Percentiles rank a stretch among this genome's conserved stretches.
These are phyloP conservation scores for Zoysia pacifica DNA, from an alignment of 176 grass and related monocot genomes.

Conservation along the genomic window DNA sequence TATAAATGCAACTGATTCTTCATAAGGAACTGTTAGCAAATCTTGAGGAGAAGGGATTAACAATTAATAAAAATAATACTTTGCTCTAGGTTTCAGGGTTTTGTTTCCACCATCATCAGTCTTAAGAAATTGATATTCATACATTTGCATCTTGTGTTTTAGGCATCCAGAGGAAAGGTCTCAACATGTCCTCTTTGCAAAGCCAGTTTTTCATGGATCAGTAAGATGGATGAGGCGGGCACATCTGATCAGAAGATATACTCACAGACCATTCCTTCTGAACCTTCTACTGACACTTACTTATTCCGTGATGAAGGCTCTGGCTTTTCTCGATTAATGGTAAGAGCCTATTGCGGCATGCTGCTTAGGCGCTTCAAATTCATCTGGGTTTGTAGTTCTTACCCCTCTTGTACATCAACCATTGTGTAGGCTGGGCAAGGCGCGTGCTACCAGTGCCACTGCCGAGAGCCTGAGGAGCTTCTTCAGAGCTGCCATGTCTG, in stretches of 20 bases:
- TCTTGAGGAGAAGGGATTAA: not conserved
- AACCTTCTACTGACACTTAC: constrained; percentile 43
- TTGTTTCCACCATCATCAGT: not conserved
- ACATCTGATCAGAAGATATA: constrained; percentile 89
- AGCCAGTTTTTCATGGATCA: constrained; percentile 65
- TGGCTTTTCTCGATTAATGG: constrained; percentile 25
- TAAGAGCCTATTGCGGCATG: constrained; percentile 40
- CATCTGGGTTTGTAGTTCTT: constrained; percentile 12
- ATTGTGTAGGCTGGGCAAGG: constrained; percentile 43
- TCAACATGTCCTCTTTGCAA: constrained; percentile 92
- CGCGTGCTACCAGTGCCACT: constrained; percentile 65
- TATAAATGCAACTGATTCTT: not conserved
- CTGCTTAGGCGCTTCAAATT: not conserved
- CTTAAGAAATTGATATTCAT: constrained; percentile 8
- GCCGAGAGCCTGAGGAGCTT: constrained; percentile 71
- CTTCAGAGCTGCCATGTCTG: constrained; percentile 74
- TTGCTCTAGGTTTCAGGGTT: not conserved
- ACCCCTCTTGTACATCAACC: not conserved
- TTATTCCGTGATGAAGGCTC: constrained; percentile 29
- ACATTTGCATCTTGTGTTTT: constrained; percentile 11
- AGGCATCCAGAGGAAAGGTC: constrained; percentile 62
- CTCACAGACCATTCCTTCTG: constrained; percentile 72
- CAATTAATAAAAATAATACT: not conserved
- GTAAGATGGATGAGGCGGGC: constrained; percentile 65
- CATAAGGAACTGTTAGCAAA: constrained; percentile 4